Conservation (phyloP, 768 basidiomycete genomes). For the Rossbeevera mucosa region DNA sequence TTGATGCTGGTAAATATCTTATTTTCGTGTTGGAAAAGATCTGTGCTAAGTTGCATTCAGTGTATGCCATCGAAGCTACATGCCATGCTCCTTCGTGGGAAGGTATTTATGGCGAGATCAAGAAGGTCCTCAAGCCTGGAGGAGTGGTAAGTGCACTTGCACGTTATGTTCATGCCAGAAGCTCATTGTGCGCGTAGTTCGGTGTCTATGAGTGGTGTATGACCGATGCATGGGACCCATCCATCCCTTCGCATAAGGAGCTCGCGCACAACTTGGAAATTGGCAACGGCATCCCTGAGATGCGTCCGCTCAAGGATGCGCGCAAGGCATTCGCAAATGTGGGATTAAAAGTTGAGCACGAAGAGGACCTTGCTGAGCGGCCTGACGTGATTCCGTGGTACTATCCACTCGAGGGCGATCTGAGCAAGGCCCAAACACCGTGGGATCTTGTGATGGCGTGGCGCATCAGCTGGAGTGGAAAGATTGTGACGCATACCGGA, state of each 20-base stretch:
- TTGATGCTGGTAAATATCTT: slow-evolving; percentile 78
- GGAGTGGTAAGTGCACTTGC: slow-evolving; percentile 67
- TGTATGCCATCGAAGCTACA: slow-evolving; percentile 97
- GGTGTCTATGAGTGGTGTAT: slow-evolving; percentile 99
- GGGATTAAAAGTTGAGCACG: slow-evolving; percentile 83
- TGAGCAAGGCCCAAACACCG: slow-evolving; percentile 84
- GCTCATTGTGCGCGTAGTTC: slow-evolving; percentile 48
- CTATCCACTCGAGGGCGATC: slow-evolving; percentile 94
- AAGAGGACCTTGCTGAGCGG: slow-evolving; percentile 92
- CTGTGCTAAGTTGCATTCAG: slow-evolving; percentile 35
- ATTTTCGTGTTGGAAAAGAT: background rate
- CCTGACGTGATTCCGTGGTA: slow-evolving; percentile 83
- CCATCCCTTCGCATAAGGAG: slow-evolving; percentile 80
- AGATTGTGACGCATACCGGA: slow-evolving; percentile 75
- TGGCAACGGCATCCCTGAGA: slow-evolving; percentile 96
- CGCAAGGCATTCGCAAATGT: slow-evolving; percentile 76
- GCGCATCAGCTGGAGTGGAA: slow-evolving; percentile 87
- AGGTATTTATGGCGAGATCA: slow-evolving; percentile 91
- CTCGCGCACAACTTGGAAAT: slow-evolving; percentile 90
- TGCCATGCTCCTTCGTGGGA: slow-evolving; percentile 95
- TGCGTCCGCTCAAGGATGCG: slow-evolving; percentile 72
- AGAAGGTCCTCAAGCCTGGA: slow-evolving; percentile 92
- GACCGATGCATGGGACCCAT: slow-evolving; percentile 91
- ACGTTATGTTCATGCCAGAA: background rate
- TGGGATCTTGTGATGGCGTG: slow-evolving; percentile 90